Base-by-base conservation (phyloP, 2,329 filamentous ascomycete genomes). In the Metarhizium brunneum region DNA sequence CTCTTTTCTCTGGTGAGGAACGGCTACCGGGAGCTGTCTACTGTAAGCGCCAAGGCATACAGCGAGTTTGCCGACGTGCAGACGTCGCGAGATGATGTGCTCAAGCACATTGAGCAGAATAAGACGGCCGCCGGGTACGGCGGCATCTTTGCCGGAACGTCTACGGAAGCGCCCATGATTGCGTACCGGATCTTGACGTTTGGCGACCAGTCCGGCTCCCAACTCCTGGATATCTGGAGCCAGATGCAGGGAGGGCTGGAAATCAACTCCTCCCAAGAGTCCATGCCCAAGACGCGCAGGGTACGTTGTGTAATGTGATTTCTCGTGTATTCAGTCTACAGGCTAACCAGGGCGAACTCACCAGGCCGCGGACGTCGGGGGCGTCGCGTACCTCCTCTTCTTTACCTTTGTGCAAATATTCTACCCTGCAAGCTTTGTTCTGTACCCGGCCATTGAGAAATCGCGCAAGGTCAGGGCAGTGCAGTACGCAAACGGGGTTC, bases 401-500 rank as follows among this genome's bases (percentile, higher is more conserved):
- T 73, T 81, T 20, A 92, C 92, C 63, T 86, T 87, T 57, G 78
- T 83, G 0, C 86, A 87, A 0, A 90, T 83, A 70, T 71, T 81
- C 16, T 83, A 86, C 1, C 76, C 77, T 14, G 81, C 83, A 8
- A 87, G 86, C 30, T 79, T 95, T 63, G 82, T 86, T 0, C 73
- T 95, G 6, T 95, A 95, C 65, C 88, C 88, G 0, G 94, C 89
- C 4, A 73, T 88, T 13, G 90, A 95, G 69, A 80, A 89, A 35
- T 72, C 88, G 3, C 76, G 84, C 53, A 86, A 89, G 57, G 87
- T 95, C 47, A 81, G 90, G 52, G 86, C 86, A 4, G 73, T 96
- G 29, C 85, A 95, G 67, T 95, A 94, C 69, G 91, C 88, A 56
- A 95, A 95, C 66, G 90, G 90, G 38, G 88, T 95, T 36, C 79